Evolutionary conservation across 164 flowering plant genomes (phyloP).

Genomic region (grape (Vitis vinifera)): DNA sequence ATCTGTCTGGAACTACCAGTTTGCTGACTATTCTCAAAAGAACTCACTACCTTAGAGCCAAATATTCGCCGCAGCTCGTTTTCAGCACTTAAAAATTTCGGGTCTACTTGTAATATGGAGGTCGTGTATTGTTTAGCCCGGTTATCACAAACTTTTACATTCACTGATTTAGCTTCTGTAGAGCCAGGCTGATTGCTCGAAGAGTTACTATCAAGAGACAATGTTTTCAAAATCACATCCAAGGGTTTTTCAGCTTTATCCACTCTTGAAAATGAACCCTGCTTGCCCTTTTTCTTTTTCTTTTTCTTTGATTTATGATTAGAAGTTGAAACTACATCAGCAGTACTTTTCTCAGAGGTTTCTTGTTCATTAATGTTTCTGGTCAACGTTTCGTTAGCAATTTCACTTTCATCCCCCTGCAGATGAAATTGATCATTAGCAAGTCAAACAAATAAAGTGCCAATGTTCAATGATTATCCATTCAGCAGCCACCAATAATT

Average conservation of each 20-base stretch:
- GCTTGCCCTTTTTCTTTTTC: conserved; percentile 74
- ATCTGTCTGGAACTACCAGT: conserved; percentile 61
- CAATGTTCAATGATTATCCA: not conserved
- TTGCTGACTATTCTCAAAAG: conserved; percentile 63
- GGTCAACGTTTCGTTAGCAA: conserved; percentile 19
- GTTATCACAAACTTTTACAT: conserved; percentile 16
- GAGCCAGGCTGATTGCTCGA: conserved; percentile 23
- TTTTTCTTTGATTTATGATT: conserved; percentile 62
- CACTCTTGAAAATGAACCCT: conserved; percentile 21
- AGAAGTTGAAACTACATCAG: conserved; percentile 22
- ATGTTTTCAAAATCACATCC: conserved; percentile 44
- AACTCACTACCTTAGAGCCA: conserved; percentile 90
- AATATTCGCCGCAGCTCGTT: conserved; percentile 87
- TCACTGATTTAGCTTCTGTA: conserved; percentile 22
- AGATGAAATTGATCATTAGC: conserved; percentile 6
- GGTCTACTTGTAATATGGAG: conserved; percentile 59
- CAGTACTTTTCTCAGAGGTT: conserved; percentile 18
- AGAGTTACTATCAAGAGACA: conserved; percentile 37
- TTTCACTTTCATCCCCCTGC: conserved; percentile 42
- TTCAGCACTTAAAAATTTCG: conserved; percentile 79
- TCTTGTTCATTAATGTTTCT: conserved; percentile 23
- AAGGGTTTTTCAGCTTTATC: conserved; percentile 28
- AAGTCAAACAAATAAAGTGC: not conserved
- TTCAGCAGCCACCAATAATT: not conserved
- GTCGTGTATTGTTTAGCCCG: conserved; percentile 25